These are phyloP conservation scores for Emmonsiellopsis sp. DNA, from an alignment of 2,329 filamentous ascomycete species.

Conservation along the genomic window DNA sequence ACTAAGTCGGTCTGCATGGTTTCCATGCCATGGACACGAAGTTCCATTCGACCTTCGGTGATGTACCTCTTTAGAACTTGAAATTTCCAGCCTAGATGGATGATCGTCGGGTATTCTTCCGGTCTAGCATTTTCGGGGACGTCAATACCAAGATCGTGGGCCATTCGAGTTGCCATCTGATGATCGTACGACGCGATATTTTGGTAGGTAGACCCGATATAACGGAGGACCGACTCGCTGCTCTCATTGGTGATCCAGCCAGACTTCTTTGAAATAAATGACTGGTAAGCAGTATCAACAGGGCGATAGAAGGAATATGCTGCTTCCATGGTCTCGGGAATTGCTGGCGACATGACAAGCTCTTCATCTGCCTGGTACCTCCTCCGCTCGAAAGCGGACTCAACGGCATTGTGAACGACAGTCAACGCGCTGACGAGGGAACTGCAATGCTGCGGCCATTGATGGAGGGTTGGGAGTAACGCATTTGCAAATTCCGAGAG, in stretches of 20 bases:
- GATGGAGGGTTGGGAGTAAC: conserved; percentile 20
- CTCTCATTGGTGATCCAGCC: conserved; percentile 34
- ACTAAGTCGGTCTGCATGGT: conserved; percentile 64
- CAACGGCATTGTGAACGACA: conserved; percentile 20
- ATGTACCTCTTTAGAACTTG: conserved; percentile 61
- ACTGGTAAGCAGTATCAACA: conserved; percentile 28
- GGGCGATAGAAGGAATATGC: conserved; percentile 22
- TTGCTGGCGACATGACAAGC: conserved; percentile 11
- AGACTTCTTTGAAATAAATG: conserved; percentile 32
- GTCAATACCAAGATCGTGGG: conserved; percentile 26
- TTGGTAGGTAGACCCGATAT: conserved; percentile 22
- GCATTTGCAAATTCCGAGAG: conserved; percentile 22
- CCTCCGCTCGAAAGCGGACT: conserved; percentile 20
- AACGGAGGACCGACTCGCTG: conserved; percentile 27
- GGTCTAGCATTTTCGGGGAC: conserved; percentile 19
- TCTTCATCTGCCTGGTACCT: conserved; percentile 15
- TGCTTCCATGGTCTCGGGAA: conserved; percentile 13
- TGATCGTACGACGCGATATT: conserved; percentile 21
- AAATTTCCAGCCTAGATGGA: conserved; percentile 56
- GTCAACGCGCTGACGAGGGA: conserved; percentile 16
- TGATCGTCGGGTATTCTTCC: conserved; percentile 24
- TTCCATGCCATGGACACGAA: conserved; percentile 71
- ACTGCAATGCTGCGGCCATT: conserved; percentile 19
- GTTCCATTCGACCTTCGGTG: conserved; percentile 78
- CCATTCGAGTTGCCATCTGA: conserved; percentile 24